A percentile compares a stretch with the other conserved stretches of the same genome.
Conservation (phyloP, 495 filamentous ascomycete genomes). For the Halenospora varia region DNA sequence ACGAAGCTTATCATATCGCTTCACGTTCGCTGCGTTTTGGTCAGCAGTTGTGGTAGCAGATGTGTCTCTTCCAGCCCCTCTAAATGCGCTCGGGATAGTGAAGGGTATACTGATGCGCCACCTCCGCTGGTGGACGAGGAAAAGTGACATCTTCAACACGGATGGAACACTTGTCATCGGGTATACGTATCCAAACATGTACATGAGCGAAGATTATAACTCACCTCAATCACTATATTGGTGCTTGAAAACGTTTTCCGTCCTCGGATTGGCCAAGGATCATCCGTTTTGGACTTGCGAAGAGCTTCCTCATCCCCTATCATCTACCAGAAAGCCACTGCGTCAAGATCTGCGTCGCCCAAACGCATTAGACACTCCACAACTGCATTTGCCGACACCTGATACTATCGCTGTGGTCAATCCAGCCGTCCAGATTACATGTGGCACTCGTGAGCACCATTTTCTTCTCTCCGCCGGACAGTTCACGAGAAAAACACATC, state of each 20-base stretch:
- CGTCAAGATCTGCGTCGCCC: conserved; percentile 32
- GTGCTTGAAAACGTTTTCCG: conserved; percentile 54
- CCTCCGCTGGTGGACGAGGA: conserved; percentile 70
- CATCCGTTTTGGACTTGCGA: conserved; percentile 53
- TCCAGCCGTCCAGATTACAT: too few species aligned
- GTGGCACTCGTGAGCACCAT: conserved; percentile 46
- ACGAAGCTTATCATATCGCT: conserved; percentile 69
- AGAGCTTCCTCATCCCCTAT: conserved; percentile 45
- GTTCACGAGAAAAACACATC: conserved; percentile 53
- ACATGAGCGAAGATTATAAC: conserved; percentile 63
- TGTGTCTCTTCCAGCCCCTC: conserved; percentile 59
- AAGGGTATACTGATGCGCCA: conserved; percentile 72
- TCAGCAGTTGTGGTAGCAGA: conserved; percentile 67
- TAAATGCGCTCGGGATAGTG: conserved; percentile 67
- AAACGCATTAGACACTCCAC: conserved; percentile 40
- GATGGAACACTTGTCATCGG: conserved; percentile 73
- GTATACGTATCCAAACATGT: conserved; percentile 74
- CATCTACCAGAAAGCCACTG: background rate
- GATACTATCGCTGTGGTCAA: too few species aligned
- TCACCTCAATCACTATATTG: conserved; percentile 58
- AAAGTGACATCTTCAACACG: conserved; percentile 64
- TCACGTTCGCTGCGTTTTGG: conserved; percentile 78
- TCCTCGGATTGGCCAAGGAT: conserved; percentile 39
- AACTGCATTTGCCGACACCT: too few species aligned
- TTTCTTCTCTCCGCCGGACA: conserved; percentile 55